Base-by-base conservation (phyloP, 2,329 filamentous ascomycete genomes). In the Aspergillus eucalypticola region DNA sequence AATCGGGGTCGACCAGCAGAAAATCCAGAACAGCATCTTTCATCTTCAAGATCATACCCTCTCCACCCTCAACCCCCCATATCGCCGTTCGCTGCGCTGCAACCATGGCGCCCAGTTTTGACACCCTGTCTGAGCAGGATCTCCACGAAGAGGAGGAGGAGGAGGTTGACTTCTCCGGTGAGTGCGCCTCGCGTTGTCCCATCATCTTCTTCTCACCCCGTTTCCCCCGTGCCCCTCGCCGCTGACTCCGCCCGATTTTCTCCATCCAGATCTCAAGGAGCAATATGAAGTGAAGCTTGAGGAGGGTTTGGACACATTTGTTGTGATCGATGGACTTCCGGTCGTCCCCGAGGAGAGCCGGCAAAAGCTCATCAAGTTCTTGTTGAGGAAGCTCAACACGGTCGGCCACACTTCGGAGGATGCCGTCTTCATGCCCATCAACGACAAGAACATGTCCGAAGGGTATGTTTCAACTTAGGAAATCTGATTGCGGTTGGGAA, bases 201-300 rank as follows among this genome's bases (percentile, higher is more conserved):
- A 52, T 21, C 60, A 29, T 57, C 54, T 55, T 62, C 11, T 35
- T 13, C 32, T 35, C 32, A 11, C 32, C 32, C 32, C 5, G 11
- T 13, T 35, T 52, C 61, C 21, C 53, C 53, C 62, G 63, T 67
- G 66, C 69, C 71, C 72, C 71, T 72, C 72, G 66, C 67, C 64
- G 60, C 64, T 65, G 50, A 66, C 60, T 41, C 35, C 42, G 54
- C 64, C 58, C 51, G 44, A 55, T 58, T 32, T 54, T 59, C 48
- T 52, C 53, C 29, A 51, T 59, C 46, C 42, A 84, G 94, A 99
- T 81, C 85, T 99, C 69, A 87, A 89, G 76, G 93, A 96, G 78
- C 92, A 96, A 79, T 97, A 93, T 76, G 92, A 98, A 80, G 93
- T 98, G 64, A 91, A 94, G 76, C 84, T 98, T 67, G 95, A 99